Evolutionary conservation across 352 stramenopile genomes (phyloP).

Genomic region (Phytophthora meadii): DNA sequence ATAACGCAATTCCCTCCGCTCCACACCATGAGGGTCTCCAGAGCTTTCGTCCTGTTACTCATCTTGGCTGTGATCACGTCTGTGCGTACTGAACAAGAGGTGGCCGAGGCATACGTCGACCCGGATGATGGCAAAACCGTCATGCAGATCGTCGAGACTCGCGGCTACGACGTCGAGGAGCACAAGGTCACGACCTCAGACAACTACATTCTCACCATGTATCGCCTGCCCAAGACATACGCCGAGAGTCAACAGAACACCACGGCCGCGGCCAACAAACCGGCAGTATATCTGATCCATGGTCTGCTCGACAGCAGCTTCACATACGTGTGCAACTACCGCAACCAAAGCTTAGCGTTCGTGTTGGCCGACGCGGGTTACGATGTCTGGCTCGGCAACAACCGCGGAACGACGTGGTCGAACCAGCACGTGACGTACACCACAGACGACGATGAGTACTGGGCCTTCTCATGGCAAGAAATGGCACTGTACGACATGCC

Average conservation of each 20-base stretch:
- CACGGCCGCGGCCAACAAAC: constrained; percentile 44
- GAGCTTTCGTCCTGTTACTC: constrained; percentile 23
- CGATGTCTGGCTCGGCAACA: constrained; percentile 78
- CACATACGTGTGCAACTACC: constrained; percentile 69
- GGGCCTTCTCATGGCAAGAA: constrained; percentile 70
- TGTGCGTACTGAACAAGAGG: constrained; percentile 20
- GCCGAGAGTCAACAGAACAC: constrained; percentile 48
- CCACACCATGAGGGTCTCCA: constrained; percentile 18
- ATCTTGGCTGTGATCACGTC: background rate
- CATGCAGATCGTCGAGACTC: constrained; percentile 51
- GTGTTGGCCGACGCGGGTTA: constrained; percentile 65
- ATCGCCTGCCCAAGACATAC: constrained; percentile 64
- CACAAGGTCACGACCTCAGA: constrained; percentile 67
- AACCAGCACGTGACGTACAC: constrained; percentile 58
- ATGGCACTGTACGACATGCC: constrained; percentile 71
- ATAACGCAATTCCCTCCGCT: constrained; percentile 27
- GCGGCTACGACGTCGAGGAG: constrained; percentile 64
- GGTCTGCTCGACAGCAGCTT: constrained; percentile 69
- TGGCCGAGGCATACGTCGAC: constrained; percentile 40
- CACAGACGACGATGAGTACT: constrained; percentile 54
- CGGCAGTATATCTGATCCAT: constrained; percentile 67
- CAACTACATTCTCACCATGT: constrained; percentile 73
- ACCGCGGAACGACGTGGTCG: constrained; percentile 73
- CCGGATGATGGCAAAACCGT: constrained; percentile 55
- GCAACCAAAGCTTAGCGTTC: constrained; percentile 66